phyloP scores from a whole-genome alignment of 2,329 filamentous ascomycete genomes.

The Aspergillus oerlinghausenensis region DNA sequence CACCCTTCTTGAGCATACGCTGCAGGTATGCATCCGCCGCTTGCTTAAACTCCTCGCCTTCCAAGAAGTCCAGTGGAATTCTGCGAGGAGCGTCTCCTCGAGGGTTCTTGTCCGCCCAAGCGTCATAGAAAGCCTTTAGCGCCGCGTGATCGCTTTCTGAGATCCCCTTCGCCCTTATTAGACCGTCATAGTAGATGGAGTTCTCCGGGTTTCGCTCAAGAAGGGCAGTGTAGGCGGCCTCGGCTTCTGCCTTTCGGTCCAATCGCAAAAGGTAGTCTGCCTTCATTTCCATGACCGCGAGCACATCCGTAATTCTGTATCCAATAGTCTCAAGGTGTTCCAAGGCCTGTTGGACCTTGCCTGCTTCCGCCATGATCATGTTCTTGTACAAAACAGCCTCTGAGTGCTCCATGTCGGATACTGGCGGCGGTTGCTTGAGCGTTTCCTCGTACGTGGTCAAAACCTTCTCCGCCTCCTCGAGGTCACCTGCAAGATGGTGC shows the following conservation, averaged over 20 bases:
- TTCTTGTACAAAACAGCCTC: slow-evolving; percentile 96
- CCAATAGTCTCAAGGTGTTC: slow-evolving; percentile 76
- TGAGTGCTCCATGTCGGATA: slow-evolving; percentile 82
- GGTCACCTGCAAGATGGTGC: slow-evolving; percentile 82
- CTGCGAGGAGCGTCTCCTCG: slow-evolving; percentile 80
- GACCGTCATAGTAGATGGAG: slow-evolving; percentile 74
- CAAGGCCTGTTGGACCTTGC: slow-evolving; percentile 75
- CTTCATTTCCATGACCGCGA: slow-evolving; percentile 78
- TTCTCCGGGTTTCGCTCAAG: slow-evolving; percentile 86
- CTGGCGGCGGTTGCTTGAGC: slow-evolving; percentile 71
- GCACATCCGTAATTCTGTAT: slow-evolving; percentile 75
- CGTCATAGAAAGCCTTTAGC: slow-evolving; percentile 70
- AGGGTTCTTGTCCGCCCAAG: slow-evolving; percentile 75
- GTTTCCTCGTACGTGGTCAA: slow-evolving; percentile 91
- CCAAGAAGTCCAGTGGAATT: slow-evolving; percentile 83
- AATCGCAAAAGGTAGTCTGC: slow-evolving; percentile 80
- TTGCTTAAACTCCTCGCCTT: slow-evolving; percentile 73
- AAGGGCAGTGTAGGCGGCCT: slow-evolving; percentile 72
- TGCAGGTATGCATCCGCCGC: slow-evolving; percentile 75
- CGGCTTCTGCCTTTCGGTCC: slow-evolving; percentile 72
- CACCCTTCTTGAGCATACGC: slow-evolving; percentile 82
- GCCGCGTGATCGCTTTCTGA: slow-evolving; percentile 57
- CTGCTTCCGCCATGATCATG: slow-evolving; percentile 82
- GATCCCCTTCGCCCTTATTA: slow-evolving; percentile 66
- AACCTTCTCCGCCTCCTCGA: slow-evolving; percentile 82